A percentile compares a stretch with the other conserved stretches of the same genome.
These are phyloP conservation scores for Lipomyces anomalus DNA, from an alignment of 805 yeast genomes.

Conservation along the genomic window DNA sequence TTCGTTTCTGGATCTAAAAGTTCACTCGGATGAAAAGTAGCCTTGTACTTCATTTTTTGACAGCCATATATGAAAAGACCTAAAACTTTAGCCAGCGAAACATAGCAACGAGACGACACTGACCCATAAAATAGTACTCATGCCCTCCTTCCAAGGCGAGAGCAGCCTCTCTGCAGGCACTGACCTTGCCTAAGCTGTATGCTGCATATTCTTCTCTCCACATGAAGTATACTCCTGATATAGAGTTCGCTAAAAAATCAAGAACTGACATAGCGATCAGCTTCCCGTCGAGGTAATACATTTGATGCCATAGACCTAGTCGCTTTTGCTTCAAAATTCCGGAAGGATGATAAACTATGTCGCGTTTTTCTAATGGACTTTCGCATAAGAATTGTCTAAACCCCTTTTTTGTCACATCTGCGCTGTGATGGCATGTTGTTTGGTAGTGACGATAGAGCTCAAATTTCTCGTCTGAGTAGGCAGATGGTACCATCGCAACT, in stretches of 20 bases:
- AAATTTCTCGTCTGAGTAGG: slow-evolving; percentile 20
- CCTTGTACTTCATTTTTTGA: slow-evolving; percentile 75
- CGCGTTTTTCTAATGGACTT: slow-evolving; percentile 46
- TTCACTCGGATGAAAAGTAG: slow-evolving; percentile 43
- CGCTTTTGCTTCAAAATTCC: background rate
- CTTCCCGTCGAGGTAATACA: slow-evolving; percentile 58
- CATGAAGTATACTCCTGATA: slow-evolving; percentile 81
- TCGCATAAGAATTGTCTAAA: slow-evolving; percentile 66
- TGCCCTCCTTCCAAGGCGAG: slow-evolving; percentile 44
- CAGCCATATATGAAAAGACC: slow-evolving; percentile 75
- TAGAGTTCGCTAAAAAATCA: slow-evolving; percentile 67
- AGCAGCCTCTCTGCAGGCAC: slow-evolving; percentile 65
- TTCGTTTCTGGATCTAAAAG: slow-evolving; percentile 32
- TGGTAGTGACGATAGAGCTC: slow-evolving; percentile 63
- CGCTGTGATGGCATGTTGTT: slow-evolving; percentile 59
- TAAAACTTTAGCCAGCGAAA: background rate
- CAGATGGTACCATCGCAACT: slow-evolving; percentile 11
- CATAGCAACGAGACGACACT: background rate
- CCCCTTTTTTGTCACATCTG: slow-evolving; percentile 37
- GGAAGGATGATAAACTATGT: background rate
- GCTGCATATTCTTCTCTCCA: slow-evolving; percentile 74
- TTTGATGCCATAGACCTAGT: slow-evolving; percentile 69
- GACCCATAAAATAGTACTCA: slow-evolving; percentile 61
- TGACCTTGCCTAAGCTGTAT: slow-evolving; percentile 70
- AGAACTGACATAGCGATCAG: slow-evolving; percentile 71